A percentile compares a stretch with the other conserved stretches of the same genome.
Evolutionary conservation across 1,284 basidiomycete species (phyloP).

Genomic region (Puccinia hordei): DNA sequence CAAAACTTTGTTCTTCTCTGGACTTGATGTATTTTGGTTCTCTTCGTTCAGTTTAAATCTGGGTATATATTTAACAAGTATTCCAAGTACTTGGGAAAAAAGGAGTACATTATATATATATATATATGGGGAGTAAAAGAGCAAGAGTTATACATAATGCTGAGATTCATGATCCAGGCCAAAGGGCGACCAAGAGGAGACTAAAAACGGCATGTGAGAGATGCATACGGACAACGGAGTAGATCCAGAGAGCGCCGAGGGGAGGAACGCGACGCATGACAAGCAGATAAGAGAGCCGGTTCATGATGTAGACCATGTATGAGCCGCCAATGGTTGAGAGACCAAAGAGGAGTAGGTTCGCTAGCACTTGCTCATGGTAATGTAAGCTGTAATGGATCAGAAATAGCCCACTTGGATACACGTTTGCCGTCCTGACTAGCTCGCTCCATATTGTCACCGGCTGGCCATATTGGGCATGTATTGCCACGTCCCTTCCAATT

Average conservation of each 20-base stretch:
- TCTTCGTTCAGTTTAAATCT: too few species aligned
- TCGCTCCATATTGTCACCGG: conserved; percentile 30
- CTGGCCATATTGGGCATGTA: conserved; percentile 50
- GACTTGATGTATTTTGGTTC: too few species aligned
- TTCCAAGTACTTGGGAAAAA: too few species aligned
- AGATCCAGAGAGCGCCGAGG: conserved; percentile 60
- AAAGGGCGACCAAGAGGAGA: conserved; percentile 56
- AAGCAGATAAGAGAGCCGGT: conserved; percentile 55
- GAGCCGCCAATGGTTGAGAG: conserved; percentile 52
- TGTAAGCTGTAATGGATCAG: conserved; percentile 52
- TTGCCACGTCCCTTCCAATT: conserved; percentile 39
- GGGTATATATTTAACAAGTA: too few species aligned
- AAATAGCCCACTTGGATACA: conserved; percentile 44
- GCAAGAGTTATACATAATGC: conserved; percentile 48
- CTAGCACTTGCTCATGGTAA: conserved; percentile 46
- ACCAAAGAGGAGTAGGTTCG: conserved; percentile 49
- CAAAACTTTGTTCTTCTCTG: too few species aligned
- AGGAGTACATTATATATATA: too few species aligned
- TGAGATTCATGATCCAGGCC: conserved; percentile 52
- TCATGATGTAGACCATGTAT: conserved; percentile 51
- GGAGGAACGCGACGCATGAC: conserved; percentile 58
- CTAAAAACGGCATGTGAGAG: conserved; percentile 55
- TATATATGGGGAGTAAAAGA: too few species aligned
- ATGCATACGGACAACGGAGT: conserved; percentile 58
- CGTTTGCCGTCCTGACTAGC: conserved; percentile 14